Evolutionary conservation across 805 yeast genomes (phyloP), one percentile per base, ranked within the genome.

Genomic region (Spencermartinsiella europaea): DNA sequence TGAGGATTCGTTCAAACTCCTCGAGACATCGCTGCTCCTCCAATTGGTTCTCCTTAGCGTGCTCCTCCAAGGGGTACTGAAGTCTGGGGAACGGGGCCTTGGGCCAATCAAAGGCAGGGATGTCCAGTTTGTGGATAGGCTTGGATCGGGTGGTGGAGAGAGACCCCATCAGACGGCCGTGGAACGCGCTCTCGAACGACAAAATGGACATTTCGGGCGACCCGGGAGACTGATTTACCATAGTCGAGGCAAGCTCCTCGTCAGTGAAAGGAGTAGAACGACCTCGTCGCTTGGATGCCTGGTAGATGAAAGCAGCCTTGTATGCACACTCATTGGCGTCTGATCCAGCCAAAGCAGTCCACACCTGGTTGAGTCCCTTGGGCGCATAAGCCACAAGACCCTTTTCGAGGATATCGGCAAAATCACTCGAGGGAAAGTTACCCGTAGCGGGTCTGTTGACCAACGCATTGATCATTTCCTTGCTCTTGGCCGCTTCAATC

Each of bases 101-200:
- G 63, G 98, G 98, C 97, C 97, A 90, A 62, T 86, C 79, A 73
- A 90, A 90, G 4, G 95, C 81, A 51, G 98, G 98, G 70, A 91
- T 63, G 48, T 72, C 75, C 67, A 90, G 72, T 72, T 91, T 90
- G 75, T 90, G 98, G 58, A 91, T 78, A 55, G 97, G 96, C 74
- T 88, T 91, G 47, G 96, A 88, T 66, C 95, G 80, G 34, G 98
- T 90, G 55, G 87, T 80, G 4, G 96, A 85, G 38, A 86, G 89
- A 46, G 95, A 78, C 20, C 96, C 98, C 70, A 90, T 88, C 53
- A 89, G 70, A 69, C 98, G 81, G 54, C 98, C 98, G 65, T 90
- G 98, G 85, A 90, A 91, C 25, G 93, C 93, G 55, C 80, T 76
- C 67, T 81, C 81, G 70, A 90, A 90, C 3, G 96, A 88, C 55